A percentile compares a stretch with the other conserved stretches of the same genome.
Conservation (phyloP, 345 rosid genomes). For the Tarenaya hassleriana region DNA sequence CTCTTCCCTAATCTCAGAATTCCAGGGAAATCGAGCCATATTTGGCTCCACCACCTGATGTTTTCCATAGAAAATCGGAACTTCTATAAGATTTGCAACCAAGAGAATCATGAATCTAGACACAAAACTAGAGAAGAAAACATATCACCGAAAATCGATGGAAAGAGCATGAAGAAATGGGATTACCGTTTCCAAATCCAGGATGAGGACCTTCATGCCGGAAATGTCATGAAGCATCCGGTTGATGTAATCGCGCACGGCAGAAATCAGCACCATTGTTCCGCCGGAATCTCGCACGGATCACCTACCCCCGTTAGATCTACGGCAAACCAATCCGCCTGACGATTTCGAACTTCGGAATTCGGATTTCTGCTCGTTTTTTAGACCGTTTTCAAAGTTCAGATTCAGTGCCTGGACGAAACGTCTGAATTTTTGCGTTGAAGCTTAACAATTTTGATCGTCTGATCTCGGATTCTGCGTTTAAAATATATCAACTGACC, state of each 20-base stretch:
- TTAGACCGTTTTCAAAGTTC: too few species aligned
- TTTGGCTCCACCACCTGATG: background rate
- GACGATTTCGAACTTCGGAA: background rate
- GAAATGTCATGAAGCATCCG: conserved; percentile 94
- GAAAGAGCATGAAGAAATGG: conserved; percentile 4
- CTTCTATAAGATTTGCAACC: background rate
- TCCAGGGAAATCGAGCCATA: background rate
- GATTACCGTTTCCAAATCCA: conserved; percentile 85
- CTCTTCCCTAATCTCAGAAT: background rate
- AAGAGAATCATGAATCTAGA: background rate
- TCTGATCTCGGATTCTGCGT: too few species aligned
- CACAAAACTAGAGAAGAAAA: background rate
- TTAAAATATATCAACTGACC: too few species aligned
- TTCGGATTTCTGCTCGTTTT: too few species aligned
- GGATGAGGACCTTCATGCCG: conserved; percentile 99
- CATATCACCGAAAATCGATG: background rate
- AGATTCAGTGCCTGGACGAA: too few species aligned
- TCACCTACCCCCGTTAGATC: conserved; percentile 22
- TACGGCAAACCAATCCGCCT: conserved; percentile 13
- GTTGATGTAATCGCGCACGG: conserved; percentile 82
- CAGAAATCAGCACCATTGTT: conserved; percentile 68
- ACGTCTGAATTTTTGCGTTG: too few species aligned
- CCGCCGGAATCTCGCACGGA: conserved; percentile 4
- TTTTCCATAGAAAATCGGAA: too few species aligned
- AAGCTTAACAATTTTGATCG: too few species aligned